phyloP scores from a whole-genome alignment of 2,329 filamentous ascomycete genomes.

The Paraconiothyrium sp. region DNA sequence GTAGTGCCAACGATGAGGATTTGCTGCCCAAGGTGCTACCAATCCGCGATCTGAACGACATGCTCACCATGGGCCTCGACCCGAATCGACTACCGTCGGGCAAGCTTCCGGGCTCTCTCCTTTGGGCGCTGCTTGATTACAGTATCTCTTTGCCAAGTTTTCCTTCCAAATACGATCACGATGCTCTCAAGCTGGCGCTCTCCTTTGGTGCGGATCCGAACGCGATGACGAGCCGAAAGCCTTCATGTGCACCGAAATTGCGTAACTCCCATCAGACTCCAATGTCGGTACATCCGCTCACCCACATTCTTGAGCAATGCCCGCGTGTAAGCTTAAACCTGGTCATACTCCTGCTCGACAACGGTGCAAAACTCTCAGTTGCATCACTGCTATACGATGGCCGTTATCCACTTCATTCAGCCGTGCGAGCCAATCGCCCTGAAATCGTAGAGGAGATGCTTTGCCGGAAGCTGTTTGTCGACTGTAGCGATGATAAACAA shows the following conservation, averaged over 20 bases:
- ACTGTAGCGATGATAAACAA: constrained; percentile 26
- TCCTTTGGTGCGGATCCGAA: constrained; percentile 33
- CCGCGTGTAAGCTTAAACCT: constrained; percentile 33
- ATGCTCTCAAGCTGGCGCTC: constrained; percentile 30
- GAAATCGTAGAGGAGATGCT: constrained; percentile 39
- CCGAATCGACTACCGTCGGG: constrained; percentile 31
- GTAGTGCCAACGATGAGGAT: constrained; percentile 14
- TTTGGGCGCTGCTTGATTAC: constrained; percentile 38
- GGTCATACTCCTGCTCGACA: constrained; percentile 32
- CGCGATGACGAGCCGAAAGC: constrained; percentile 23
- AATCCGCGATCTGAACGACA: constrained; percentile 28
- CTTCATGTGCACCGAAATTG: constrained; percentile 22
- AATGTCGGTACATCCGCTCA: constrained; percentile 30
- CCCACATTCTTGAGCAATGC: constrained; percentile 37
- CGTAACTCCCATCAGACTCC: constrained; percentile 19
- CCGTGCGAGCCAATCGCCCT: constrained; percentile 34
- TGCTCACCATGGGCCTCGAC: constrained; percentile 39
- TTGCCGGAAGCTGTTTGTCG: constrained; percentile 26
- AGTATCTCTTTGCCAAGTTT: constrained; percentile 24
- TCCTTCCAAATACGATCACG: constrained; percentile 29
- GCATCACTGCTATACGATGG: constrained; percentile 35
- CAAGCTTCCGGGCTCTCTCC: constrained; percentile 26
- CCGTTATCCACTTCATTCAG: constrained; percentile 40
- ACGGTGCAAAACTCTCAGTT: constrained; percentile 30
- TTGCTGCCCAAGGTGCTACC: constrained; percentile 32